phyloP scores from a whole-genome alignment of 1,284 basidiomycete species.

The Rhodotorula sp. region DNA sequence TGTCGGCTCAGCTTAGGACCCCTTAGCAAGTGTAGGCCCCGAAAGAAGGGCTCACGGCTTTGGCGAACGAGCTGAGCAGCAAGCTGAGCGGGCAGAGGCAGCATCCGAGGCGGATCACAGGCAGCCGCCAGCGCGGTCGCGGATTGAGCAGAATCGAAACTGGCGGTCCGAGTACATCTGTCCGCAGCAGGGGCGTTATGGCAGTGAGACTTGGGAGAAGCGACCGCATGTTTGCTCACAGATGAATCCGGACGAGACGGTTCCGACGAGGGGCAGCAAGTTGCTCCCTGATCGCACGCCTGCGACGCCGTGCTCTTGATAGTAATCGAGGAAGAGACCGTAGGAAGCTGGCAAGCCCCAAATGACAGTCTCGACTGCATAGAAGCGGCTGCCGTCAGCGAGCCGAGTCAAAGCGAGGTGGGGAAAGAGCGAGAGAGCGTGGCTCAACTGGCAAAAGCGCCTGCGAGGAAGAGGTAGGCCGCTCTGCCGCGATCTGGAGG shows the following conservation, averaged over 20 bases:
- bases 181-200: neutral
- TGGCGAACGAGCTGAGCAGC: slow-evolving; percentile 16
- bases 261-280: slow-evolving; percentile 23
- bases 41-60: slow-evolving; percentile 2
- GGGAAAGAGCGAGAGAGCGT: neutral
- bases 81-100: slow-evolving; percentile 12
- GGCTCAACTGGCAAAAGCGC: slow-evolving; percentile 46
- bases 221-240: slow-evolving; percentile 5
- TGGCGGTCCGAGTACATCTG: slow-evolving; percentile 30
- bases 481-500: slow-evolving; percentile 11
- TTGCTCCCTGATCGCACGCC: neutral
- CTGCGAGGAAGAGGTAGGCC: slow-evolving; percentile 46
- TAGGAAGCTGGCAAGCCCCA: slow-evolving; percentile 53
- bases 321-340: slow-evolving; percentile 28
- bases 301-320: slow-evolving; percentile 15
- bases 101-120: slow-evolving; percentile 17
- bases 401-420: neutral
- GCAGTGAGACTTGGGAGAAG: neutral
- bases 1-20: neutral
- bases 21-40: neutral
- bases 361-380: slow-evolving; percentile 50
- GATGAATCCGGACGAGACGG: slow-evolving; percentile 20
- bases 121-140: slow-evolving; percentile 17
- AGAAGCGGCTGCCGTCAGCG: neutral
- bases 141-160: slow-evolving; percentile 28